Evolutionary conservation across 805 yeast species (phyloP), one percentile per base, ranked within the genome.

Genomic region (Yamadazyma sp.): DNA sequence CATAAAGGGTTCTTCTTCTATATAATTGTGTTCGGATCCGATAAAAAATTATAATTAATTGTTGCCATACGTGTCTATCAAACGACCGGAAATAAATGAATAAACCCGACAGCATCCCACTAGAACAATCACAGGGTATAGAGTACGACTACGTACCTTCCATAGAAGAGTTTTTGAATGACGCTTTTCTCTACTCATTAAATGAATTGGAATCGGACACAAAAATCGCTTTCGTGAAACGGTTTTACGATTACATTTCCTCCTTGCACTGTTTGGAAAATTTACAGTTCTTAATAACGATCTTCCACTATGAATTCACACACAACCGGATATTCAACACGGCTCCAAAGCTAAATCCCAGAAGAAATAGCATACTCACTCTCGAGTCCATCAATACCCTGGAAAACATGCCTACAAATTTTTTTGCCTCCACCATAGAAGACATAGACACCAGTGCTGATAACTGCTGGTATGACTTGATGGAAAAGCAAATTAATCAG

Each of bases 191-290:
- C 24, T 34, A 46, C 25, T 46, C 62, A 15, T 47, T 57, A 38
- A 45, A 52, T 36, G 44, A 47, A 16, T 44, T 45, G 14, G 25
- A 42, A 14, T 45, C 53, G 34, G 31, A 44, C 3, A 35, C 38
- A 5, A 50, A 51, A 14, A 17, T 38, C 10, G 45, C 46, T 4
- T 43, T 44, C 15, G 64, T 54, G 21, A 42, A 46, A 8, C 41
- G 50, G 22, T 73, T 73, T 47, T 52, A 55, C 35, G 47, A 54
- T 11, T 67, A 55, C 43, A 55, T 69, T n/a, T 40, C 29, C 11
- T 51, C 57, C n/a, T 54, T 63, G 22, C 77, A 73, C 44, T 67
- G 74, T 48, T 60, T 58, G 35, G 78, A 73, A 49, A 72, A 70
- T 50, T 56, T 73, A 27, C 51, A 59, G 29, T 73, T 73, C 42